Evolutionary conservation across 169 alveolate species (phyloP).

Genomic region (Eimeria tenella): DNA sequence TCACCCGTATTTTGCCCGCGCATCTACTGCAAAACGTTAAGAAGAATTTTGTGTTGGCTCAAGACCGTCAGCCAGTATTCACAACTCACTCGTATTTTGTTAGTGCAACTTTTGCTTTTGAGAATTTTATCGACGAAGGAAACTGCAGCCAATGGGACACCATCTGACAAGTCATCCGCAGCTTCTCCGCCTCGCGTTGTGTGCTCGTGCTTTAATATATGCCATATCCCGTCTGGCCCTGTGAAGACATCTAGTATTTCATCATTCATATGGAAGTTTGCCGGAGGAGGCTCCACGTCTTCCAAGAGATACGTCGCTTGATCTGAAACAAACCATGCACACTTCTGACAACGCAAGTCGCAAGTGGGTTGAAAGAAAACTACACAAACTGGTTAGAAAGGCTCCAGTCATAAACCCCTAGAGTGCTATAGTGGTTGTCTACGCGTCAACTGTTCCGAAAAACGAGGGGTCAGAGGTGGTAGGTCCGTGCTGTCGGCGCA

Average conservation of each 20-base stretch:
- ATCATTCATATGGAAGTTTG: slow-evolving; percentile 14
- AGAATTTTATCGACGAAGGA: slow-evolving; percentile 44
- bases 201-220: slow-evolving; percentile 22
- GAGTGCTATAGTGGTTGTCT: too few species aligned
- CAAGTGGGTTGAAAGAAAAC: not conserved
- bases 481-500: too few species aligned
- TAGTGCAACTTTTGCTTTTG: not conserved
- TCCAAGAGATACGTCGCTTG: slow-evolving; percentile 61
- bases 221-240: slow-evolving; percentile 51
- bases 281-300: slow-evolving; percentile 55
- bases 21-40: not conserved
- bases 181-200: slow-evolving; percentile 61
- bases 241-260: slow-evolving; percentile 28
- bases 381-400: too few species aligned
- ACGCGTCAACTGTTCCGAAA: too few species aligned
- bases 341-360: not conserved
- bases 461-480: too few species aligned
- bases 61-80: too few species aligned
- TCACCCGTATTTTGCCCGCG: slow-evolving; percentile 32
- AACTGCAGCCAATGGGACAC: slow-evolving; percentile 48
- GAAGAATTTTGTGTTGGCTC: too few species aligned
- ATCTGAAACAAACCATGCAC: not conserved
- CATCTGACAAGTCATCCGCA: slow-evolving; percentile 34
- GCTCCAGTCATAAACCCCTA: too few species aligned
- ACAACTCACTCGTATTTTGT: slow-evolving; percentile 15